These are phyloP conservation scores for Pseudocercospora fuligena DNA, from an alignment of 2,329 filamentous ascomycete genomes.

Conservation along the genomic window DNA sequence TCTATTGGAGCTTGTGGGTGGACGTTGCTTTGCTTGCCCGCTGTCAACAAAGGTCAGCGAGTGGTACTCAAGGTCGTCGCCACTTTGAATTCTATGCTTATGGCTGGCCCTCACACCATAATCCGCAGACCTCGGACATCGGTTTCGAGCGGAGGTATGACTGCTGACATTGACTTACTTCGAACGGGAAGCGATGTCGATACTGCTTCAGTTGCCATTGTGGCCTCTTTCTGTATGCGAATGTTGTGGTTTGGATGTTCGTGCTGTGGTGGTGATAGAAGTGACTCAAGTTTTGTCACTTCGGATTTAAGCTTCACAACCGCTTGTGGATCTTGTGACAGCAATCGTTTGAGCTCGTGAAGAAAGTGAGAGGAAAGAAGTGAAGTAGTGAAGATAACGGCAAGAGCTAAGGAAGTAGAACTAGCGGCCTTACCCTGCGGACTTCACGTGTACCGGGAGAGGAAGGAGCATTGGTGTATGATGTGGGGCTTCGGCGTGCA, in stretches of 20 bases:
- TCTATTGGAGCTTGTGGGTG: constrained; percentile 67
- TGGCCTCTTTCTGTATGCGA: not conserved
- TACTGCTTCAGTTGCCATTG: constrained; percentile 27
- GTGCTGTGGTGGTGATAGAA: not conserved
- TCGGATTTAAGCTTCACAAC: not conserved
- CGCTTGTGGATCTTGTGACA: not conserved
- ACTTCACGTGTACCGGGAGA: not conserved
- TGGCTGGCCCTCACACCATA: not conserved
- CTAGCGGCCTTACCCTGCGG: not conserved
- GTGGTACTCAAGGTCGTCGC: not conserved
- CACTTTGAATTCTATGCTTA: not conserved
- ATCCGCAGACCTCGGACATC: not conserved
- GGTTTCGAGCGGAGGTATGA: too few relatives aligned
- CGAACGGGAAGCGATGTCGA: constrained; percentile 33
- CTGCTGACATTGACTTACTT: not conserved
- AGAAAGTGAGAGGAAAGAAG: not conserved
- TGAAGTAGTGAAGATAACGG: not conserved
- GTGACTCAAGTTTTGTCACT: not conserved
- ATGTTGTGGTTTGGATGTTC: not conserved
- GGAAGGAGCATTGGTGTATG: not conserved
- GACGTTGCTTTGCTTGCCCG: constrained; percentile 30
- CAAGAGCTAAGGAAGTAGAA: not conserved
- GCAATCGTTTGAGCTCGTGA: too few relatives aligned
- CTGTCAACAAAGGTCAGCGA: not conserved
- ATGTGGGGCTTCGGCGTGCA: not conserved